Base-by-base conservation (phyloP, 148 eudicot species). In the Nepenthes mirabilis region DNA sequence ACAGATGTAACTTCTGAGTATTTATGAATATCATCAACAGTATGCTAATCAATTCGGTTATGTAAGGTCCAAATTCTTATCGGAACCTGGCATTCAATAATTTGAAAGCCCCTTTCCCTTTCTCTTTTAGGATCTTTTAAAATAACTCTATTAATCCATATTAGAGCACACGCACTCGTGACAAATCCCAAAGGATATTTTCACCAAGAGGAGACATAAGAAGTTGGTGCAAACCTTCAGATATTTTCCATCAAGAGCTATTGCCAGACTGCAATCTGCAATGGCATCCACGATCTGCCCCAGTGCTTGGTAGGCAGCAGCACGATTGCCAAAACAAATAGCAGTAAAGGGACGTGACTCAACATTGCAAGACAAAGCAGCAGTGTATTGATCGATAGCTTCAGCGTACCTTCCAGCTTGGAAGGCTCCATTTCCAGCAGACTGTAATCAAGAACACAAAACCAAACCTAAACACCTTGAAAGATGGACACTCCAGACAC, bases 261-360 rank as follows among this genome's bases (percentile, higher is more conserved):
- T 82, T 56, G 99, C 96, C 37, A 93, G 68, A 71, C 87, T 80
- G 79, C 99, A 93, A 69, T 93, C 99, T 60, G 99, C 91, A 77
- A 93, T 72, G 47, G 99, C 99, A 77, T 93, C 90, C 51, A 79
- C 45, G 51, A 84, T 72, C 70, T 80, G 87, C 47, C 85, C 88
- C 78, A 86, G 70, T 40, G 91, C 83, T 63, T 82, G 85, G 68
- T 82, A 88, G 33, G 96, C 95, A 65, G 99, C 99, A 72, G 96
- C 96, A 57, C 96, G 95, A 65, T 93, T 93, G 63, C 96, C 83
- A 40, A 88, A 86, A 66, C 99, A 93, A 64, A 88, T 77, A 58
- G 99, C 94, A 60, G 95, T 78, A 72, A 84, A 93, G 54, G 91
- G 89, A 33, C 87, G 91, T 34, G 95, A 86, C 74, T 88, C 95